These are phyloP conservation scores for Xerocomellus intermedius DNA, from an alignment of 768 basidiomycete species.

Conservation along the genomic window DNA sequence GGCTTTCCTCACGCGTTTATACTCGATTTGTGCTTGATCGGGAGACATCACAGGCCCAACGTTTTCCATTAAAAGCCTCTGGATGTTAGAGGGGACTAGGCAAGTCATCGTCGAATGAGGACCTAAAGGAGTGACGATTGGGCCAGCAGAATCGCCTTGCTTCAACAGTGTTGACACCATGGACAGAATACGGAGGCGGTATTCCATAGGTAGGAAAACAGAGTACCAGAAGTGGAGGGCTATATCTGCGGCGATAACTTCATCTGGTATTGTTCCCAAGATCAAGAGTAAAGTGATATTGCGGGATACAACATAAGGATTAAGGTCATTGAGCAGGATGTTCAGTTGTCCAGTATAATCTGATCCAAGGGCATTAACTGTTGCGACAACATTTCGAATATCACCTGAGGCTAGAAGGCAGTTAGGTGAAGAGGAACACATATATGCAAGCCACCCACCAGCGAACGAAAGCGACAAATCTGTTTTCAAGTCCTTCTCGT, in stretches of 20 bases:
- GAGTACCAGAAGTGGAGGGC: constrained; percentile 53
- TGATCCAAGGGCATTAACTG: constrained; percentile 41
- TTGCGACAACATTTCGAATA: constrained; percentile 43
- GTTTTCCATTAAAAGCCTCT: constrained; percentile 15
- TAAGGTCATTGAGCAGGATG: constrained; percentile 44
- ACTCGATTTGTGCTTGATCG: constrained; percentile 31
- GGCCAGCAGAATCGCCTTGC: background rate
- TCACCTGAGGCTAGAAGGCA: constrained; percentile 46
- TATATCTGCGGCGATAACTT: constrained; percentile 37
- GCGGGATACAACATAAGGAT: constrained; percentile 32
- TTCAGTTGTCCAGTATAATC: constrained; percentile 40
- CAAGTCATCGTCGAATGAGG: constrained; percentile 19
- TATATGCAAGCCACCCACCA: constrained; percentile 12
- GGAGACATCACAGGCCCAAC: constrained; percentile 16
- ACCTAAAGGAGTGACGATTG: constrained; percentile 11
- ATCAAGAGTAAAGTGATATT: constrained; percentile 44
- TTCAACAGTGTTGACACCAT: constrained; percentile 21
- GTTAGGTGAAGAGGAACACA: background rate
- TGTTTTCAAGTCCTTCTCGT: constrained; percentile 15
- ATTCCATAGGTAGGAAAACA: constrained; percentile 37
- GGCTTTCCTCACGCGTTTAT: constrained; percentile 35
- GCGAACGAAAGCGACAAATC: constrained; percentile 27
- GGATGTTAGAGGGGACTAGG: constrained; percentile 4
- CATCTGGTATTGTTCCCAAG: constrained; percentile 36
- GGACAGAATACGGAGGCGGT: constrained; percentile 23